A percentile compares a stretch with the other conserved stretches of the same genome.
These are phyloP conservation scores for Plectranthus barbatus DNA, from an alignment of 257 asterid genomes.

Conservation along the genomic window DNA sequence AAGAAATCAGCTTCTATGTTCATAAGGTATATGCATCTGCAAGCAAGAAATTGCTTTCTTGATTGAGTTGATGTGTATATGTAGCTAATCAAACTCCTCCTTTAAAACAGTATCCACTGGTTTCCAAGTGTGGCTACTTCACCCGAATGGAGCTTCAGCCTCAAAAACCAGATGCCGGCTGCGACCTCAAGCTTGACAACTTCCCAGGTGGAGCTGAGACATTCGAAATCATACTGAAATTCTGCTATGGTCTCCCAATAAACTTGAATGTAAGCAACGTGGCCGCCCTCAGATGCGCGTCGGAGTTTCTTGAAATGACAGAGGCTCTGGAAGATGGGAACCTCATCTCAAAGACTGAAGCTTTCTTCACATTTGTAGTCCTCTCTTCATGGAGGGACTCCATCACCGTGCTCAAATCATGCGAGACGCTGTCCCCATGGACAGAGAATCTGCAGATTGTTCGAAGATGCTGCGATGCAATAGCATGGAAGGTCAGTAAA, in stretches of 20 bases:
- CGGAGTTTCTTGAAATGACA: slow-evolving; percentile 78
- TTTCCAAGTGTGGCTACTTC: slow-evolving; percentile 58
- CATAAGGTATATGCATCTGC: slow-evolving; percentile 53
- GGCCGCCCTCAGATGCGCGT: slow-evolving; percentile 68
- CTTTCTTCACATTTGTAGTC: slow-evolving; percentile 72
- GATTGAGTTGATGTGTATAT: no score
- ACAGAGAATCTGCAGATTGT: slow-evolving; percentile 83
- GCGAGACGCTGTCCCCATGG: slow-evolving; percentile 74
- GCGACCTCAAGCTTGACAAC: slow-evolving; percentile 49
- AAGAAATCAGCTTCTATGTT: slow-evolving; percentile 61
- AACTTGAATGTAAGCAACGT: slow-evolving; percentile 45
- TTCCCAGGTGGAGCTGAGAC: slow-evolving; percentile 79
- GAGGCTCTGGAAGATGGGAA: slow-evolving; percentile 79
- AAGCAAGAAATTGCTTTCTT: no score
- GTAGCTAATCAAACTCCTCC: slow-evolving; percentile 12
- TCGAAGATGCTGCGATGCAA: slow-evolving; percentile 72
- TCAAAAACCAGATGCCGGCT: slow-evolving; percentile 22
- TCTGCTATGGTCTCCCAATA: slow-evolving; percentile 58
- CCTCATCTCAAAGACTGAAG: slow-evolving; percentile 63
- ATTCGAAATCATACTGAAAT: slow-evolving; percentile 48
- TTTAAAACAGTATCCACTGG: slow-evolving; percentile 60
- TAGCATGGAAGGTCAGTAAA: slow-evolving; percentile 49
- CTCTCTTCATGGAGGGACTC: slow-evolving; percentile 77
- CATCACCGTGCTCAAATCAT: slow-evolving; percentile 49
- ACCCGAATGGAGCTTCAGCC: slow-evolving; percentile 35